A percentile compares a stretch with the other conserved stretches of the same genome.
Evolutionary conservation across 73 alveolate species (phyloP).

Genomic region (Stentor coeruleus): DNA sequence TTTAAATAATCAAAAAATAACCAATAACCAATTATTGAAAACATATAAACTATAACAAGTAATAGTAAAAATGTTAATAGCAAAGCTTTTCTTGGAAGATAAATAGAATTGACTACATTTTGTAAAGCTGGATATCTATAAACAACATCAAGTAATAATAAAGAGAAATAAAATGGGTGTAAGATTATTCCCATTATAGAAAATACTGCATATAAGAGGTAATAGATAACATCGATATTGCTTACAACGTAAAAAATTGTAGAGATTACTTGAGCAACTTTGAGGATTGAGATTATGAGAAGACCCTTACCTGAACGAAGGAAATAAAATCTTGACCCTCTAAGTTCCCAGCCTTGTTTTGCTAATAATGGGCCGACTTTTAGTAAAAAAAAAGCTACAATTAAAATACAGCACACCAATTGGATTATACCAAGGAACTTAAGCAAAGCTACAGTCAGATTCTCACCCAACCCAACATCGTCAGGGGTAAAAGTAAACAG

Average conservation of each 20-base stretch:
- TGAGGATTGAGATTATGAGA: background rate
- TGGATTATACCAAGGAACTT: slow-evolving; percentile 36
- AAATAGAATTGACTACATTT: slow-evolving; percentile 54
- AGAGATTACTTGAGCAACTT: slow-evolving; percentile 23
- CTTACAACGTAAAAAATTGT: slow-evolving; percentile 37
- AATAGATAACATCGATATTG: slow-evolving; percentile 44
- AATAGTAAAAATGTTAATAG: slow-evolving; percentile 43
- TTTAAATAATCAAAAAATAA: slow-evolving; percentile 10
- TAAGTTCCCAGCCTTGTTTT: slow-evolving; percentile 46
- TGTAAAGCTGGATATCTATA: slow-evolving; percentile 49
- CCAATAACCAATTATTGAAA: slow-evolving; percentile 45
- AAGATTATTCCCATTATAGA: slow-evolving; percentile 44
- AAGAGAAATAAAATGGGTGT: slow-evolving; percentile 56
- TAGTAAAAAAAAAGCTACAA: slow-evolving; percentile 43
- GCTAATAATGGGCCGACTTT: slow-evolving; percentile 49
- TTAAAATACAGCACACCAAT: slow-evolving; percentile 41
- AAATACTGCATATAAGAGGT: slow-evolving; percentile 36
- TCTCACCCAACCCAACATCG: slow-evolving; percentile 21
- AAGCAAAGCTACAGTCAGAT: slow-evolving; percentile 27
- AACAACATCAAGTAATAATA: slow-evolving; percentile 44
- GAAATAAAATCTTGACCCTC: background rate
- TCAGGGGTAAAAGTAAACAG: slow-evolving; percentile 32
- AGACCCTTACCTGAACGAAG: background rate
- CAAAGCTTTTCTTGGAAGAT: slow-evolving; percentile 50
- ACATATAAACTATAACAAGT: slow-evolving; percentile 46